Evolutionary conservation across 441 rosid species (phyloP).

Genomic region (Populus trichocarpa): DNA sequence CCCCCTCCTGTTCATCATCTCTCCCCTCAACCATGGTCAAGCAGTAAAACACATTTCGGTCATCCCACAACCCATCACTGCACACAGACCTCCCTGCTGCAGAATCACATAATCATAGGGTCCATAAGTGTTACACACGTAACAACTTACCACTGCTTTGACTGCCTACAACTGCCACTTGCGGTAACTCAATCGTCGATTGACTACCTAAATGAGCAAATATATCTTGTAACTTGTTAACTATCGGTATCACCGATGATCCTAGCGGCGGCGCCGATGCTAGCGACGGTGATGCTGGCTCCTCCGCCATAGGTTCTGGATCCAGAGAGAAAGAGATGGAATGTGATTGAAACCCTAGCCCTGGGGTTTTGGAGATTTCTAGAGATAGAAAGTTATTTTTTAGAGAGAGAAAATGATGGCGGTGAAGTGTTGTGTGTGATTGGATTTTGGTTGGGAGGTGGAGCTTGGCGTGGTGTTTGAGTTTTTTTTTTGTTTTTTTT

Average conservation of each 20-base stretch:
- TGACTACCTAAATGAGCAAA: conserved; percentile 31
- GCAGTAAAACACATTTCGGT: too few species aligned
- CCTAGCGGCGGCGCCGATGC: conserved; percentile 20
- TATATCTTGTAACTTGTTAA: conserved; percentile 41
- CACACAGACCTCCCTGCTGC: too few species aligned
- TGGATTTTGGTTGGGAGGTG: not conserved
- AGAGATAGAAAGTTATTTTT: not conserved
- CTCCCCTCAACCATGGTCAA: too few species aligned
- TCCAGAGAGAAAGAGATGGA: conserved; percentile 1
- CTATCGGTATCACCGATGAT: conserved; percentile 39
- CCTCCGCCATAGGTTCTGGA: conserved; percentile 44
- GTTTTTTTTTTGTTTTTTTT: too few species aligned
- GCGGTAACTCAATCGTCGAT: conserved; percentile 44
- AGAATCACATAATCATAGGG: too few species aligned
- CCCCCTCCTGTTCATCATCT: too few species aligned
- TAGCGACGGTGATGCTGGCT: conserved; percentile 27
- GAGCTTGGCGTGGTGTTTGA: not conserved
- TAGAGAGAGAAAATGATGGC: too few species aligned
- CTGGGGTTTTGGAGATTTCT: conserved; percentile 28
- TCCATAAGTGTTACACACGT: too few species aligned
- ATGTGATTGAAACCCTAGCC: not conserved
- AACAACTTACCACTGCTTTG: conserved; percentile 87
- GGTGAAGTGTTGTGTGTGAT: not conserved
- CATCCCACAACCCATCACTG: too few species aligned
- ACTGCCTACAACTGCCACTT: conserved; percentile 68